Evolutionary conservation across 495 filamentous ascomycete species (phyloP), one percentile per base, ranked within the genome.

Genomic region (Viridothelium virens): DNA sequence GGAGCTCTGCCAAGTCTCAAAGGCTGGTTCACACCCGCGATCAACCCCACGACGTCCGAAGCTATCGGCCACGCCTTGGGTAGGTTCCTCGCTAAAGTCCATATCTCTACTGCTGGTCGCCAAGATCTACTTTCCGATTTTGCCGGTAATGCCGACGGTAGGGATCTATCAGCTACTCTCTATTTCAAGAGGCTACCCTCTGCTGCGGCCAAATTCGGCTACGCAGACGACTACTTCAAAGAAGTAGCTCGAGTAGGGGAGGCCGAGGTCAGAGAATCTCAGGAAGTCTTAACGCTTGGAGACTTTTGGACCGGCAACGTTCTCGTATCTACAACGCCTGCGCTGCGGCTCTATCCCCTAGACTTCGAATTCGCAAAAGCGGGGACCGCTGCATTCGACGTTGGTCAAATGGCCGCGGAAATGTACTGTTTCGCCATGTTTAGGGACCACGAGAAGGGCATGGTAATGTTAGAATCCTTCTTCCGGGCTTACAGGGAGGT

Each of bases 301-400:
- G 64, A 65, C 33, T 65, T 59, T 36, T 65, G 64, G 64, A 65
- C 64, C 31, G 64, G 64, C 64, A 65, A 65, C 31, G 64, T 65
- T 56, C 64, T 65, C 34, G 48, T 65, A 25, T 38, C 64, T 4
- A 56, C 31, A 9, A 4, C 11, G 2, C n/a, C n/a, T 9, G 47
- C 1, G 18, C 34, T 65, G 10, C 38, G 31, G 12, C 44, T 65
- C 38, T 65, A 38, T 41, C 14, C 39, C 18, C 1, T 65, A 10
- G 64, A 65, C 39, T 48, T 65, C 14, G 64, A 65, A 25, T 39
- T 65, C 18, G 16, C 64, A 38, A 65, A 65, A 33, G 47, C 64
- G 1, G 64, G 64, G 7, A 59, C 46, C 11, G 64, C 64, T 37
- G 64, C 1, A n/a, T 65, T 65, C 31, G 64, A 65, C 31, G 31